phyloP scores from a whole-genome alignment of 371 early-diverging fungal species.

The Mucor sp. region DNA sequence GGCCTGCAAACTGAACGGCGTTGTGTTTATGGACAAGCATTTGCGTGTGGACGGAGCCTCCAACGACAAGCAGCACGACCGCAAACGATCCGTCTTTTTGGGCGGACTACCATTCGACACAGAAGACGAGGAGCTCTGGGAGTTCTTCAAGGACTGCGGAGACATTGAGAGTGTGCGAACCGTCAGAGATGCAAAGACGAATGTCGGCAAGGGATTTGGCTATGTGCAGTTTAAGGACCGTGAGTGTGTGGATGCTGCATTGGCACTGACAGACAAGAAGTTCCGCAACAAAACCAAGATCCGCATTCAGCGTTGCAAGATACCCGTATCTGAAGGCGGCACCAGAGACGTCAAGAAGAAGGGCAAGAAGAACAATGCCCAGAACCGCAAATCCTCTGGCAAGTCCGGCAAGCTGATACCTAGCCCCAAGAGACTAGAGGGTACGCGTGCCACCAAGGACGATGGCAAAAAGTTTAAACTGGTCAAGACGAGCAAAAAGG shows the following conservation, averaged over 20 bases:
- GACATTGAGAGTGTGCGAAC: constrained; percentile 85
- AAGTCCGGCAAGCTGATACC: constrained; percentile 48
- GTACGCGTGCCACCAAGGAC: constrained; percentile 63
- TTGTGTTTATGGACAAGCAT: constrained; percentile 84
- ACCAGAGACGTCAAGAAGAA: constrained; percentile 30
- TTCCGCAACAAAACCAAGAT: constrained; percentile 60
- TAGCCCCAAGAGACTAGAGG: constrained; percentile 53
- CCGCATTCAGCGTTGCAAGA: constrained; percentile 65
- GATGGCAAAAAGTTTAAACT: constrained; percentile 27
- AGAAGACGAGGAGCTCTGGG: constrained; percentile 88
- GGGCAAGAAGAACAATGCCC: constrained; percentile 14
- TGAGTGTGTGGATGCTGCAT: constrained; percentile 74
- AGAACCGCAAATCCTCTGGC: constrained; percentile 18
- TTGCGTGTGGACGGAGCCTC: constrained; percentile 83
- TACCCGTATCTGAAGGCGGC: constrained; percentile 49
- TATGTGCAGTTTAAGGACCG: constrained; percentile 82
- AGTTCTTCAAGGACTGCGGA: constrained; percentile 80
- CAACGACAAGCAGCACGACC: constrained; percentile 64
- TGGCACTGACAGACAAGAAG: constrained; percentile 77
- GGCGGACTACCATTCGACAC: constrained; percentile 90
- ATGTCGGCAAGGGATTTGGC: constrained; percentile 95
- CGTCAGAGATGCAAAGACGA: constrained; percentile 84
- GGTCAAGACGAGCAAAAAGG: constrained; percentile 22
- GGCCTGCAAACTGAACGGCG: constrained; percentile 75
- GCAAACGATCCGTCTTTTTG: constrained; percentile 86